Conservation (phyloP, 495 filamentous ascomycete species). For the Penicillium egyptiacum region DNA sequence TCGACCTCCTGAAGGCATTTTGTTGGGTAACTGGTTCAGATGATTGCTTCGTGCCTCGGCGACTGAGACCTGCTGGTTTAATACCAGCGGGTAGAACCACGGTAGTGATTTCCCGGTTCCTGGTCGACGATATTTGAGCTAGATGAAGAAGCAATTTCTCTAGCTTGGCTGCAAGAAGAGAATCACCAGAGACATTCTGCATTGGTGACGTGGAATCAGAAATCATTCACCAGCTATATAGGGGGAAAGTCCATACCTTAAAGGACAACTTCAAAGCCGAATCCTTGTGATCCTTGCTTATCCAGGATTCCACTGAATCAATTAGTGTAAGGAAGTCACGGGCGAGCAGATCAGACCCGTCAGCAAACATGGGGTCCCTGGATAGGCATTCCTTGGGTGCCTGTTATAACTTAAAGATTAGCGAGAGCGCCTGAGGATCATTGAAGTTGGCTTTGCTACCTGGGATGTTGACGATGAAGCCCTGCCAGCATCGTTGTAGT, state of each 20-base stretch:
- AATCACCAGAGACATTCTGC: conserved; percentile 6
- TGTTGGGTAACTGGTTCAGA: conserved; percentile 1
- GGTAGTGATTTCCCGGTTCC: conserved; percentile 23
- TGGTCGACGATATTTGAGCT: conserved; percentile 15
- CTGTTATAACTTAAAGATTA: conserved; percentile 16
- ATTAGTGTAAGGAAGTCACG: conserved; percentile 22
- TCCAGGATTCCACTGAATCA: conserved; percentile 31
- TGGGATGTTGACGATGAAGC: conserved; percentile 10
- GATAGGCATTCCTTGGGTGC: conserved; percentile 26
- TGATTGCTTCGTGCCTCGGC: conserved; percentile 3
- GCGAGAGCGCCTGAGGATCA: not conserved
- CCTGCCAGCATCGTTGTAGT: conserved; percentile 9
- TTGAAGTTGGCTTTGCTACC: conserved; percentile 17
- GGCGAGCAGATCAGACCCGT: conserved; percentile 6
- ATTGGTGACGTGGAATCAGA: conserved; percentile 10
- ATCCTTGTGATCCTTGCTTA: conserved; percentile 17
- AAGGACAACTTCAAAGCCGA: conserved; percentile 25
- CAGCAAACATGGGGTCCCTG: conserved; percentile 22
- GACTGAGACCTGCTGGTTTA: not conserved
- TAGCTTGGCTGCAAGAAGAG: conserved; percentile 15
- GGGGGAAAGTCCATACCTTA: conserved; percentile 25
- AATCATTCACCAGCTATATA: not conserved
- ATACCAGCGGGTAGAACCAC: conserved; percentile 22
- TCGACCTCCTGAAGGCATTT: conserved; percentile 11
- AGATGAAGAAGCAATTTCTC: conserved; percentile 25